phyloP scores from a whole-genome alignment of 2,329 filamentous ascomycete species.

The Pseudocercospora eumusae region DNA sequence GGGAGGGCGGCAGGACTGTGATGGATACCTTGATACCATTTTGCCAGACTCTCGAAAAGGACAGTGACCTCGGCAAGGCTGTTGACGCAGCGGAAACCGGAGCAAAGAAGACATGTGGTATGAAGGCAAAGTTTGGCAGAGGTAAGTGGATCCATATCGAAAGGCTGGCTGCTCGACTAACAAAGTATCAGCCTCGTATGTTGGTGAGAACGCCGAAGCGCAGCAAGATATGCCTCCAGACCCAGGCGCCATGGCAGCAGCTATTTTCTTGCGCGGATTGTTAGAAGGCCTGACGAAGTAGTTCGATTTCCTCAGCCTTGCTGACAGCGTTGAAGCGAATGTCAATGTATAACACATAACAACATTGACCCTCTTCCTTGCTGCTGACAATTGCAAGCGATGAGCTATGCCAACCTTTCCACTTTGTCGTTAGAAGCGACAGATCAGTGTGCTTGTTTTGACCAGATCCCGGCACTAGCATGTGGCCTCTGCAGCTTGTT shows the following conservation, averaged over 20 bases:
- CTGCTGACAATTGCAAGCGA: too few relatives aligned
- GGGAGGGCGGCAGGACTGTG: slow-evolving; percentile 41
- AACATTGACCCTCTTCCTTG: too few relatives aligned
- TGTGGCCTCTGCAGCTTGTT: not conserved
- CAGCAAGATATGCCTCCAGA: slow-evolving; percentile 38
- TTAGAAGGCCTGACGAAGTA: slow-evolving; percentile 31
- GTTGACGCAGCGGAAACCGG: slow-evolving; percentile 39
- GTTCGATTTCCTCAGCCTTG: not conserved
- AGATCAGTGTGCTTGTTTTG: not conserved
- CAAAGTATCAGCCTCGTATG: slow-evolving; percentile 37
- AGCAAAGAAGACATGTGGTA: slow-evolving; percentile 40
- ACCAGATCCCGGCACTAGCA: slow-evolving; percentile 1
- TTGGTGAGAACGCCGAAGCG: slow-evolving; percentile 36
- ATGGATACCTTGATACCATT: slow-evolving; percentile 46
- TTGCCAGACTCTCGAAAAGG: slow-evolving; percentile 38
- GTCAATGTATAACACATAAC: too few relatives aligned
- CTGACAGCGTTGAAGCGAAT: not conserved
- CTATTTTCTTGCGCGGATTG: slow-evolving; percentile 40
- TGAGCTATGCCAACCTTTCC: not conserved
- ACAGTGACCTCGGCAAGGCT: slow-evolving; percentile 32
- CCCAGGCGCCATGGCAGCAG: slow-evolving; percentile 43
- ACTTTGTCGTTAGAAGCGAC: not conserved
- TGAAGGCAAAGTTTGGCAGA: slow-evolving; percentile 42
- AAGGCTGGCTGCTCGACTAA: not conserved
- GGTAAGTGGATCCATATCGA: slow-evolving; percentile 26